Percentiles rank a stretch among this genome's conserved stretches.
Conservation (phyloP, 495 filamentous ascomycete genomes). For the Xeromyces bisporus region DNA sequence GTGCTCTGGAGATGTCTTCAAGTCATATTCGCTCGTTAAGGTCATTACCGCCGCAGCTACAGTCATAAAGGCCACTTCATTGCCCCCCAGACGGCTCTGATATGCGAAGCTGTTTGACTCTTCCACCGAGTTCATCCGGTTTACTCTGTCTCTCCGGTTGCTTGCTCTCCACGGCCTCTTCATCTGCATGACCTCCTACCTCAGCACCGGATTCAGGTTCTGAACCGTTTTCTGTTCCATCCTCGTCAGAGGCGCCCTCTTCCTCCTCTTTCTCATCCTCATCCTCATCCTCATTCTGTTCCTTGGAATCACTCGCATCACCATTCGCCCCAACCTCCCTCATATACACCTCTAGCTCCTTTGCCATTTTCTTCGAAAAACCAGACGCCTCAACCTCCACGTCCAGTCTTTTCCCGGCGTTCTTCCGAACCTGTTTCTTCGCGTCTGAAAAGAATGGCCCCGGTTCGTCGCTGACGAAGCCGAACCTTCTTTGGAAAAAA, state of each 20-base stretch:
- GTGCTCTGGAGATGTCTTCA: too few relatives aligned
- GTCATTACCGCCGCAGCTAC: conserved; percentile 21
- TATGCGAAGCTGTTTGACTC: conserved; percentile 18
- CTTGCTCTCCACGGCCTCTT: conserved; percentile 4
- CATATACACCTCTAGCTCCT: conserved; percentile 83
- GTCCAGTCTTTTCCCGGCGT: conserved; percentile 55
- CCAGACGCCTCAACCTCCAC: conserved; percentile 83
- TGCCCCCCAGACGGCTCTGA: conserved; percentile 12
- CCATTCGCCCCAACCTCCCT: conserved; percentile 47
- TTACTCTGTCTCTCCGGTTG: conserved; percentile 8
- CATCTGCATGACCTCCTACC: conserved; percentile 5
- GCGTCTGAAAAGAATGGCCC: conserved; percentile 78
- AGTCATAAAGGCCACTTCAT: too few relatives aligned
- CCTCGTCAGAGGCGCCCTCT: too few relatives aligned
- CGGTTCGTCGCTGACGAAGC: conserved; percentile 62
- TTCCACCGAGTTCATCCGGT: conserved; percentile 18
- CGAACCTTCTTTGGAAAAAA: conserved; percentile 79
- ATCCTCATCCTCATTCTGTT: conserved; percentile 21
- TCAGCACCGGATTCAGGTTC: too few relatives aligned
- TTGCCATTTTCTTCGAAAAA: conserved; percentile 89
- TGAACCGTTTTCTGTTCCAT: too few relatives aligned
- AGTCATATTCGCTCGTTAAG: conserved; percentile 18
- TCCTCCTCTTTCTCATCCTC: conserved; percentile 17
- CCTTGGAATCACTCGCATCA: conserved; percentile 25
- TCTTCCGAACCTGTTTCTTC: conserved; percentile 50